These are phyloP conservation scores for Endocalyx cinctus DNA, from an alignment of 2,329 filamentous ascomycete species.

Conservation along the genomic window DNA sequence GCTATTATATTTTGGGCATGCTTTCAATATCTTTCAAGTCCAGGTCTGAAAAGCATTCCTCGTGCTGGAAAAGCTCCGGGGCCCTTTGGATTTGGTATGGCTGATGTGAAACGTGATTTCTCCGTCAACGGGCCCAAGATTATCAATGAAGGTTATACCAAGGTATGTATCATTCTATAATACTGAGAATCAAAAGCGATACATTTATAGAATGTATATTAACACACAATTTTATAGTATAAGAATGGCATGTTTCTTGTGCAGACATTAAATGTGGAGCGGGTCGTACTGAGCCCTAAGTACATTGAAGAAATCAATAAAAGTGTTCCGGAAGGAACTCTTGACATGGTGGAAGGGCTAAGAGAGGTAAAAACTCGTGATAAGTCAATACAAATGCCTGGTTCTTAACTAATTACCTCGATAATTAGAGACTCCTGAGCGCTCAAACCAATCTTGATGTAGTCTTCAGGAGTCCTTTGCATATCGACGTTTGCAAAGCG, in stretches of 20 bases:
- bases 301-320: conserved; percentile 16
- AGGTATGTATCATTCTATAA: conserved; percentile 5
- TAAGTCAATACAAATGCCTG: too few species aligned
- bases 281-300: conserved; percentile 15
- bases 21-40: conserved; percentile 9
- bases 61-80: conserved; percentile 13
- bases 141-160: conserved; percentile 11
- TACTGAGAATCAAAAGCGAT: not conserved
- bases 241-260: conserved; percentile 15
- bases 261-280: conserved; percentile 14
- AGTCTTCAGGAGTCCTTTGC: conserved; percentile 14
- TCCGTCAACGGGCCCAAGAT: conserved; percentile 14
- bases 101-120: conserved; percentile 13
- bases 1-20: conserved; percentile 8
- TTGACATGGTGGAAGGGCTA: conserved; percentile 16
- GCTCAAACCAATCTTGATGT: conserved; percentile 16
- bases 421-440: conserved; percentile 10
- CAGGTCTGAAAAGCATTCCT: conserved; percentile 11
- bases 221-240: too few species aligned
- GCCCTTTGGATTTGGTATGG: conserved; percentile 8
- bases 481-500: conserved; percentile 16
- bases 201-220: too few species aligned
- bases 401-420: conserved; percentile 1
- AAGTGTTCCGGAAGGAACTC: conserved; percentile 13
- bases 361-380: conserved; percentile 9